A percentile compares a stretch with the other conserved stretches of the same genome.
These are phyloP conservation scores for Ceratobasidium sp. DNA, from an alignment of 1,284 basidiomycete species.

Conservation along the genomic window DNA sequence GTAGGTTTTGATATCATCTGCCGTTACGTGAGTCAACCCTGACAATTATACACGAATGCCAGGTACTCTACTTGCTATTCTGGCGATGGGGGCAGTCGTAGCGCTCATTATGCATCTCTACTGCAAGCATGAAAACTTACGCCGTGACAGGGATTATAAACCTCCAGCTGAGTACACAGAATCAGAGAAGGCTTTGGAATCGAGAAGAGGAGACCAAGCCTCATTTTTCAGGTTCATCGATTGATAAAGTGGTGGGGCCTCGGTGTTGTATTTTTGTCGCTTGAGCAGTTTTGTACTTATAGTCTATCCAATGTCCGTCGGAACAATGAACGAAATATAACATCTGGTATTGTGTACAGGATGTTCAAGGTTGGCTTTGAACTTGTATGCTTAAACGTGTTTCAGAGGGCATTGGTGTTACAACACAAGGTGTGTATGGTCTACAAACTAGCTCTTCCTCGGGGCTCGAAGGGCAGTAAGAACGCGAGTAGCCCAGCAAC, in stretches of 20 bases:
- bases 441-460: constrained; percentile 73
- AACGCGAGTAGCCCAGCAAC: constrained; percentile 71
- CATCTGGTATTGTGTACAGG: too few species aligned
- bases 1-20: too few species aligned
- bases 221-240: constrained; percentile 36
- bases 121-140: constrained; percentile 19
- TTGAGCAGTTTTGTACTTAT: too few species aligned
- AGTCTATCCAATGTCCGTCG: too few species aligned
- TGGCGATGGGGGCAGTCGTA: constrained; percentile 1
- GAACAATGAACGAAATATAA: too few species aligned
- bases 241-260: too few species aligned
- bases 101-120: constrained; percentile 35
- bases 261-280: too few species aligned
- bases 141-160: constrained; percentile 16
- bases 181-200: constrained; percentile 15
- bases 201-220: constrained; percentile 26
- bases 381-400: too few species aligned
- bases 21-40: too few species aligned
- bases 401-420: too few species aligned
- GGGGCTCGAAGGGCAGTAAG: constrained; percentile 76
- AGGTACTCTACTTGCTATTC: constrained; percentile 37
- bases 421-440: neutral
- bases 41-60: too few species aligned
- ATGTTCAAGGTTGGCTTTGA: too few species aligned
- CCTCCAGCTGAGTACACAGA: constrained; percentile 30